phyloP scores from a whole-genome alignment of 805 yeast species.

The Clavispora asparagi region DNA sequence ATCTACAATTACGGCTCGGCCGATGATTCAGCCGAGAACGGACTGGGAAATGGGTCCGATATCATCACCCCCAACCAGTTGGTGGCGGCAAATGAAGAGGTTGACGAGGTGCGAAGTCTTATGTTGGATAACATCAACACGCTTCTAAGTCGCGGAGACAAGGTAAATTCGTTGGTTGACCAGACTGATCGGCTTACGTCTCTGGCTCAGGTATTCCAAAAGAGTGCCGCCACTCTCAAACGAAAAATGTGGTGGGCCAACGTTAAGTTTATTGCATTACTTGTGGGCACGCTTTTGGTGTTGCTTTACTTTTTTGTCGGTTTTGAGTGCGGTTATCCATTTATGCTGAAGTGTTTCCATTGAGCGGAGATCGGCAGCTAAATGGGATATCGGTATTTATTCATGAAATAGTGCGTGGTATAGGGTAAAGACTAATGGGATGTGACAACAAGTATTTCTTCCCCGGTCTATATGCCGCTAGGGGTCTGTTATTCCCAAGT shows the following conservation, averaged over 20 bases:
- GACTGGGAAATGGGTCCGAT: slow-evolving; percentile 7
- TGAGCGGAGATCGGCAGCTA: not conserved
- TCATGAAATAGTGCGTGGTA: not conserved
- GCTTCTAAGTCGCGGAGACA: slow-evolving; percentile 73
- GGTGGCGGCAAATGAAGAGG: slow-evolving; percentile 45
- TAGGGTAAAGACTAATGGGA: not conserved
- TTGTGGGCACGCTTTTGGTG: slow-evolving; percentile 16
- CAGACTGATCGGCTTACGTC: slow-evolving; percentile 72
- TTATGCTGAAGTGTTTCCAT: slow-evolving; percentile 35
- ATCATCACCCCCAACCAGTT: slow-evolving; percentile 33
- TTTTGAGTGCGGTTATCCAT: slow-evolving; percentile 50
- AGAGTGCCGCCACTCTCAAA: slow-evolving; percentile 58
- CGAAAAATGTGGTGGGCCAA: slow-evolving; percentile 69
- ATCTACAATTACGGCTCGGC: slow-evolving; percentile 30
- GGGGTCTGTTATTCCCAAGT: too few species aligned
- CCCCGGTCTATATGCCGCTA: too few species aligned
- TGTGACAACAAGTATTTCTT: too few species aligned
- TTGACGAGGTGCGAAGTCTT: slow-evolving; percentile 58
- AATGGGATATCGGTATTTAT: not conserved
- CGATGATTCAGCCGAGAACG: slow-evolving; percentile 11
- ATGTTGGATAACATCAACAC: slow-evolving; percentile 72
- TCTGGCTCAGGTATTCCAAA: slow-evolving; percentile 63
- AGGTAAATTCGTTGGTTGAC: slow-evolving; percentile 64
- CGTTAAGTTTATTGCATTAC: slow-evolving; percentile 36
- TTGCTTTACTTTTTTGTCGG: slow-evolving; percentile 45